Evolutionary conservation across 1,284 basidiomycete genomes (phyloP).

Genomic region (Fomitopsis palustris): DNA sequence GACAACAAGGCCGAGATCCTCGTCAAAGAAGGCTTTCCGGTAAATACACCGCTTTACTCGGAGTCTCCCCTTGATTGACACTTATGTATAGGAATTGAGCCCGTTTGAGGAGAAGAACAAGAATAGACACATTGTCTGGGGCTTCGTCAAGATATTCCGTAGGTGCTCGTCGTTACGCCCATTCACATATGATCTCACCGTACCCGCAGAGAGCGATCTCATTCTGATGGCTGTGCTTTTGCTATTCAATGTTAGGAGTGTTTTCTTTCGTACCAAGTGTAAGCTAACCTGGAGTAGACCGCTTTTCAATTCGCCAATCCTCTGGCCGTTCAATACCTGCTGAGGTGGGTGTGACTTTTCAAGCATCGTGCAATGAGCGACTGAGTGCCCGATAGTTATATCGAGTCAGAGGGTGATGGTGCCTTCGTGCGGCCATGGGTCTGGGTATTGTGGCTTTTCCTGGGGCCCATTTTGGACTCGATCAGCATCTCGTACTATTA

Average conservation of each 20-base stretch:
- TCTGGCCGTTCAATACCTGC: conserved; percentile 36
- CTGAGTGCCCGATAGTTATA: conserved; percentile 25
- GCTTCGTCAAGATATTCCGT: conserved; percentile 23
- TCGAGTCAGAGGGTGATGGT: conserved; percentile 34
- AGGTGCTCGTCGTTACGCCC: neutral
- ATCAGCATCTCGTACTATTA: conserved; percentile 33
- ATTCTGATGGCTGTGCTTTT: conserved; percentile 6
- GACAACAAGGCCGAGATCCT: conserved; percentile 40
- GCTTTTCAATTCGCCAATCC: conserved; percentile 31
- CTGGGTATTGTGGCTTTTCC: conserved; percentile 58
- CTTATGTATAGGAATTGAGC: conserved; percentile 10
- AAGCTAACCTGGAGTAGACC: neutral
- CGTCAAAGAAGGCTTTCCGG: conserved; percentile 28
- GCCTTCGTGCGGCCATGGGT: conserved; percentile 42
- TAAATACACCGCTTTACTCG: neutral
- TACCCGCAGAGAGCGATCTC: neutral
- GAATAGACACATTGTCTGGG: conserved; percentile 25
- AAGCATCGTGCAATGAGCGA: neutral
- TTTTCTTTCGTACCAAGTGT: neutral
- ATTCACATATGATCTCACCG: neutral
- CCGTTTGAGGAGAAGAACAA: conserved; percentile 12
- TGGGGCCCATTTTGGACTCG: conserved; percentile 46
- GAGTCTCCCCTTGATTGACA: neutral
- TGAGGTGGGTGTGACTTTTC: conserved; percentile 1
- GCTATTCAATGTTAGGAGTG: neutral